These are phyloP conservation scores for Spathaspora arborariae DNA, from an alignment of 805 yeast genomes.

Conservation along the genomic window DNA sequence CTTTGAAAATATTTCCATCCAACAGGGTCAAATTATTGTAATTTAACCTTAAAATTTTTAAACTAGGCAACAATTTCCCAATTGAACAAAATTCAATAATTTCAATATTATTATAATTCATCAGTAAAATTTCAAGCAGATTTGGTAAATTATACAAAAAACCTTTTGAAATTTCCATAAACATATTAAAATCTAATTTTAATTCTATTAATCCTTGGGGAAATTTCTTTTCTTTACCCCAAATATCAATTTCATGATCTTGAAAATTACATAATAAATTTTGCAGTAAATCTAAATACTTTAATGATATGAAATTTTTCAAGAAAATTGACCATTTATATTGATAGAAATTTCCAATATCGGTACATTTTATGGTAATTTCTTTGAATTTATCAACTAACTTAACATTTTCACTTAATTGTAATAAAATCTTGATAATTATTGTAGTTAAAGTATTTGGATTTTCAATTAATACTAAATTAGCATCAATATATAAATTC, in stretches of 20 bases:
- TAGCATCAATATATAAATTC: slow-evolving; percentile 24
- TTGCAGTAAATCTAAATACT: slow-evolving; percentile 21
- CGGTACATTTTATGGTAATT: slow-evolving; percentile 27
- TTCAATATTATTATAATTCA: slow-evolving; percentile 11
- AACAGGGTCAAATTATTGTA: slow-evolving; percentile 13
- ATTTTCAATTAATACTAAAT: slow-evolving; percentile 21
- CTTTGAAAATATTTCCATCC: slow-evolving; percentile 2
- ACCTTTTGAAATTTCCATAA: slow-evolving; percentile 15
- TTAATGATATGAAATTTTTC: slow-evolving; percentile 17
- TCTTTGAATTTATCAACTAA: slow-evolving; percentile 16
- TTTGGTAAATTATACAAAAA: slow-evolving; percentile 24
- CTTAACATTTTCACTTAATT: slow-evolving; percentile 11
- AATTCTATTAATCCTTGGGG: slow-evolving; percentile 23
- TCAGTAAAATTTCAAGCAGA: slow-evolving; percentile 18
- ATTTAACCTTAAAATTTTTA: slow-evolving; percentile 13
- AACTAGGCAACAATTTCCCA: slow-evolving; percentile 16
- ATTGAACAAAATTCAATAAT: slow-evolving; percentile 4
- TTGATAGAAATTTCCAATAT: slow-evolving; percentile 30
- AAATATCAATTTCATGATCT: slow-evolving; percentile 13
- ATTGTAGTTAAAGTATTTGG: slow-evolving; percentile 30
- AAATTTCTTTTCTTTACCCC: slow-evolving; percentile 15
- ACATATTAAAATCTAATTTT: slow-evolving; percentile 22
- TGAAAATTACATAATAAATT: slow-evolving; percentile 16
- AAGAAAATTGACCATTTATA: slow-evolving; percentile 30
- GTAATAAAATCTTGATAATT: slow-evolving; percentile 20